Base-by-base conservation (phyloP, 1,139 yeast species). In the Pichia sp. region DNA sequence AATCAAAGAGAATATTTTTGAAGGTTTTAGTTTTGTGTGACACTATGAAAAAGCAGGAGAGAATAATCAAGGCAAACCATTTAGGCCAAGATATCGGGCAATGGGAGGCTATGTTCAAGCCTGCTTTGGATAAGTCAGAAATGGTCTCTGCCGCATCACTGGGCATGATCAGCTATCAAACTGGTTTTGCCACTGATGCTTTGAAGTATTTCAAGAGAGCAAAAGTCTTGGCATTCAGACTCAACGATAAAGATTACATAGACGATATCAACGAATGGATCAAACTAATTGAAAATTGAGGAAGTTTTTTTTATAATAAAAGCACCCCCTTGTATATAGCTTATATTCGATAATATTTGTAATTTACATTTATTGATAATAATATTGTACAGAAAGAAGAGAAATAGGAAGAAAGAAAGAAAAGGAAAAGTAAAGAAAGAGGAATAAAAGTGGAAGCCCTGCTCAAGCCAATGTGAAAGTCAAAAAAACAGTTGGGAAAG, bases 121-220 rank as follows among this genome's bases (percentile, higher is more conserved):
- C 60, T 7, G 60, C 62, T 5, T 45, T 61, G n/a, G 62, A 60
- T 8, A 56, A 49, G 30, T 54, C 62, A 8, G 63, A 59, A 49
- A 59, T 62, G 63, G 62, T 62, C 16, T 58, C 64, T 2, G 42
- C 61, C 34, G 57, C 57, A 11, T 62, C 63, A 2, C 44, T 62
- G n/a, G 64, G 63, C 8, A 45, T 59, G 34, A 53, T 62, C 10
- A 55, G 52, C 41, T 54, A 48, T 31, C 58, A 59, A 45, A 45
- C 47, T 19, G 59, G 59, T 11, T 19, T 56, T 2, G 5, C 8
- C 11, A 34, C 31, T 11, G 54, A 55, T 4, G 58, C 64, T 1
- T 50, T 61, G 36, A 48, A 46, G 23, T 53, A 56, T 49, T 59
- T 61, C 11, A 56, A 53, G 32, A 49, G 61, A 11, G 64, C 64